phyloP scores from a whole-genome alignment of 2,329 filamentous ascomycete species.

The Aspergillus proliferans region DNA sequence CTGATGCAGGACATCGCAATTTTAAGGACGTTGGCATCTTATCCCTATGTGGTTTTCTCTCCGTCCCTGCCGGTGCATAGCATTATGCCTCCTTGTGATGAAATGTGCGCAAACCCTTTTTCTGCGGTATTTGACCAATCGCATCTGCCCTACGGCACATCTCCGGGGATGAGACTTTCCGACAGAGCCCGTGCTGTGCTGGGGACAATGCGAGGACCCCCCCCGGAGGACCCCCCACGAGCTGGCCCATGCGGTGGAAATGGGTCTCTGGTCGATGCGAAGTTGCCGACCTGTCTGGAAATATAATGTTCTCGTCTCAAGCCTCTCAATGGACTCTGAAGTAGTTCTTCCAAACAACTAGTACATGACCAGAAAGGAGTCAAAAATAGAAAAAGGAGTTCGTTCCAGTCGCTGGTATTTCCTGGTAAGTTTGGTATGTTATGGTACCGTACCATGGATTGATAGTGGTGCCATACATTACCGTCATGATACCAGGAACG shows the following conservation, averaged over 20 bases:
- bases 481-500: conserved; percentile 21
- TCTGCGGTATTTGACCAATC: too few species aligned
- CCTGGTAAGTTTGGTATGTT: not conserved
- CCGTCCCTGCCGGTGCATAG: not conserved
- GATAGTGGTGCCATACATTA: conserved; percentile 2
- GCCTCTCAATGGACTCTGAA: too few species aligned
- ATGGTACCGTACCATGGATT: not conserved
- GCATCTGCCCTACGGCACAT: too few species aligned
- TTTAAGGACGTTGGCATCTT: not conserved
- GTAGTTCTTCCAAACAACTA: too few species aligned
- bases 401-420: not conserved
- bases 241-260: not conserved
- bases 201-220: too few species aligned
- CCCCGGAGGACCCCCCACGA: not conserved
- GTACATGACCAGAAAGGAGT: not conserved
- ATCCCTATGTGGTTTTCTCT: not conserved
- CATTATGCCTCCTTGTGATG: not conserved
- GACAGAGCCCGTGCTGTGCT: not conserved
- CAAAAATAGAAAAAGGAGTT: not conserved
- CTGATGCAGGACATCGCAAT: not conserved
- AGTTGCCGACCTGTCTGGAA: too few species aligned
- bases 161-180: not conserved
- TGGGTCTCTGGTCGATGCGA: too few species aligned
- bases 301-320: too few species aligned
- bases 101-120: not conserved